Evolutionary conservation across 139 green algal genomes (phyloP).

Genomic region (Tetradesmus obliquus): DNA sequence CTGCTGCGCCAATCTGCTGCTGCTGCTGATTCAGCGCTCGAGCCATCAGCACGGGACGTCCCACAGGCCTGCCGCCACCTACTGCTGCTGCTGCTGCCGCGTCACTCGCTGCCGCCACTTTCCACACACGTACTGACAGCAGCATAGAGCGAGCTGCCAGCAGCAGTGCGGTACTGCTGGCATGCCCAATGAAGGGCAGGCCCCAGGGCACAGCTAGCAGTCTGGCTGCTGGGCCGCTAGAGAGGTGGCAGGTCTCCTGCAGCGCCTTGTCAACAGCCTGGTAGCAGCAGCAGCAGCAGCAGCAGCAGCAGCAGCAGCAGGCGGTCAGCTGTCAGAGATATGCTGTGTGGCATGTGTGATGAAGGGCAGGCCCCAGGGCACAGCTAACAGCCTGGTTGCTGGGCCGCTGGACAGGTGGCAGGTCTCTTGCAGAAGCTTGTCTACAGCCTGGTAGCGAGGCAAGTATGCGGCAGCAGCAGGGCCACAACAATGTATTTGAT

Average conservation of each 20-base stretch:
- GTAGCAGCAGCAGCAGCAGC: neutral
- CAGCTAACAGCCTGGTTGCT: no score
- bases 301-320: neutral
- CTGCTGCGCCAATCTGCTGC: conserved; percentile 1
- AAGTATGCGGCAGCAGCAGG: no score
- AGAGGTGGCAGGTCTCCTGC: neutral
- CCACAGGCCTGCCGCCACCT: neutral
- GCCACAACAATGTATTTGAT: neutral
- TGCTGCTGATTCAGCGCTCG: conserved; percentile 40
- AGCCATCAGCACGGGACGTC: conserved; percentile 38
- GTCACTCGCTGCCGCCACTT: neutral
- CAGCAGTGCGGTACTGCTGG: conserved; percentile 36
- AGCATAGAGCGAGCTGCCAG: conserved; percentile 25
- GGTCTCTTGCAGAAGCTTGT: no score
- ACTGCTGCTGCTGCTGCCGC: conserved; percentile 5
- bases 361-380: neutral
- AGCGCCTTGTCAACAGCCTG: conserved; percentile 3
- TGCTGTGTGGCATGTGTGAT: neutral
- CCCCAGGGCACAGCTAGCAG: conserved; percentile 31
- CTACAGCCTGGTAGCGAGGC: no score
- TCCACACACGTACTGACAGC: conserved; percentile 30
- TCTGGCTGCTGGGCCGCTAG: neutral
- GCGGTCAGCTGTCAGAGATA: neutral
- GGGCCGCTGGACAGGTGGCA: no score
- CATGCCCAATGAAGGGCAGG: conserved; percentile 20